Base-by-base conservation (phyloP, 306 rosid genomes). In the Fragaria iinumae region DNA sequence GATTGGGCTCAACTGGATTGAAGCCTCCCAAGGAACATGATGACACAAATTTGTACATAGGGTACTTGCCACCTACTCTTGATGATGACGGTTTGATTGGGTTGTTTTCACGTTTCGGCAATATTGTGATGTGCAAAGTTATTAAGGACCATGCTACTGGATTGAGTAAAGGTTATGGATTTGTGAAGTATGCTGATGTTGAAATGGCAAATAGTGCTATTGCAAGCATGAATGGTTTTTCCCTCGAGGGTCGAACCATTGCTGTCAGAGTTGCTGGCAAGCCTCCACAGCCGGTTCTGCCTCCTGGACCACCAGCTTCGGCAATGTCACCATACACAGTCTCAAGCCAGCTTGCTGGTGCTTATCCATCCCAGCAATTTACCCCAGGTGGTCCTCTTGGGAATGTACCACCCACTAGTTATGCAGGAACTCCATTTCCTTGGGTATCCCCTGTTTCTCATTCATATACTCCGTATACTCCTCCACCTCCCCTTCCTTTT, bases 181-280 rank as follows among this genome's bases (percentile, higher is more conserved):
- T 95, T 77, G 99, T 95, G 72, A 92, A 95, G 87, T 95, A 95
- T 81, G 86, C 96, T 49, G 97, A 95, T 85, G 32, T 89, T 38
- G 93, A 90, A 53, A 92, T 90, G 97, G 99, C 99, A 44, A 95
- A 95, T 82, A 90, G 79, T 81, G 99, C 97, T 34, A 95, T 88
- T 69, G 50, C 79, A 47, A 89, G 92, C 80, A 95, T 95, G 99
- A 95, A 90, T 80, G 99, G 99, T 73, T 92, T 84, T 84, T 96
- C 91, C 72, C 87, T 95, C 10, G 99, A 92, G 80, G 97, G 96
- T 23, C 85, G 97, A 80, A 90, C 97, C 29, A 92, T 95, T 85
- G 99, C 99, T 38, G 99, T 95, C 74, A 86, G 99, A 83, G 97
- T 95, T 60, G 97, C 99, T 32, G 99, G 99, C 70, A 89, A 86